Percentiles rank a stretch among this genome's conserved stretches.
phyloP scores from a whole-genome alignment of 2,329 filamentous ascomycete genomes.

The Neurospora sp. region DNA sequence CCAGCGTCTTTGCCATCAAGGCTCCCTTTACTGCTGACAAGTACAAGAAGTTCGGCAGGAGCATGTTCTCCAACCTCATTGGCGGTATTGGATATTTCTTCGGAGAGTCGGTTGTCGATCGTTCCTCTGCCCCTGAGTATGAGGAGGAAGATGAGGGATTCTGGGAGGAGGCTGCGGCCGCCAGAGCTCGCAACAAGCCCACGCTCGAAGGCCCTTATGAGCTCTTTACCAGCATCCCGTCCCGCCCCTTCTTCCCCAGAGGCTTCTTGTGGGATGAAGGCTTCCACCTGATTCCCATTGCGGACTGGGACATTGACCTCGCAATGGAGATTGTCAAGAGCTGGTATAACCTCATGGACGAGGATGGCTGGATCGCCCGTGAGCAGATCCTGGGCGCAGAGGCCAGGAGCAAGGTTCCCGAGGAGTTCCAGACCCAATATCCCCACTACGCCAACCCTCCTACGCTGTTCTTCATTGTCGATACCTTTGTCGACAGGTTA shows the following conservation, averaged over 20 bases:
- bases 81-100: conserved; percentile 95
- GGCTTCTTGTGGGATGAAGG: conserved; percentile 98
- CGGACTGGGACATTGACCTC: conserved; percentile 90
- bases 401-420: conserved; percentile 87
- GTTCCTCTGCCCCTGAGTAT: conserved; percentile 84
- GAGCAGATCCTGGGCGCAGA: conserved; percentile 91
- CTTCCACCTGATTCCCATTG: conserved; percentile 83
- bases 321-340: conserved; percentile 80
- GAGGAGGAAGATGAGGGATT: conserved; percentile 93
- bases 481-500: conserved; percentile 73
- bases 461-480: conserved; percentile 82
- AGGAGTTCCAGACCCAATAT: conserved; percentile 90
- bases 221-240: conserved; percentile 85
- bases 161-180: conserved; percentile 83
- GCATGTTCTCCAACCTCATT: conserved; percentile 86
- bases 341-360: conserved; percentile 94
- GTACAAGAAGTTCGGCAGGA: conserved; percentile 72
- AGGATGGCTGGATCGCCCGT: conserved; percentile 93
- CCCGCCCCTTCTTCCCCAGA: conserved; percentile 88
- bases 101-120: conserved; percentile 78
- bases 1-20: conserved; percentile 60
- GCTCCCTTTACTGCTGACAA: conserved; percentile 64
- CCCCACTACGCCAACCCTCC: conserved; percentile 97
- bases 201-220: conserved; percentile 72
- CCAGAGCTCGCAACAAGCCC: conserved; percentile 58